Percentiles rank a stretch among this genome's conserved stretches.
These are phyloP conservation scores for Akanthomyces dipterigenus DNA, from an alignment of 2,329 filamentous ascomycete genomes.

Conservation along the genomic window DNA sequence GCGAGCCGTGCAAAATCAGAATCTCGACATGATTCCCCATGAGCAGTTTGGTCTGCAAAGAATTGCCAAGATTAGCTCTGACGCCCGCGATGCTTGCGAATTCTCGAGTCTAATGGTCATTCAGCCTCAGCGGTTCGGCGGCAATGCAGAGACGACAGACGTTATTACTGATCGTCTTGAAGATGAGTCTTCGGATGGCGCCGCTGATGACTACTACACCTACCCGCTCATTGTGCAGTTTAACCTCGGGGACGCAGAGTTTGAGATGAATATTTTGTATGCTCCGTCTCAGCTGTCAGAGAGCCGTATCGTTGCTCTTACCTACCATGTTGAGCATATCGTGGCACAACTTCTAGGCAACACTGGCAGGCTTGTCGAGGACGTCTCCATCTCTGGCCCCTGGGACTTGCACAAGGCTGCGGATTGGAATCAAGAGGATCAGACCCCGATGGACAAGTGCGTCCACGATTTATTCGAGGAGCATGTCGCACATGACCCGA, in stretches of 20 bases:
- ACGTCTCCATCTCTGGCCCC: not conserved
- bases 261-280: not conserved
- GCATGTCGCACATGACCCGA: not conserved
- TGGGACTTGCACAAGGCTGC: not conserved
- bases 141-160: not conserved
- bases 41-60: conserved; percentile 20
- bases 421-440: not conserved
- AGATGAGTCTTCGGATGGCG: not conserved
- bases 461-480: not conserved
- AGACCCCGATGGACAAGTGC: not conserved
- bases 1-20: conserved; percentile 11
- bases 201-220: not conserved
- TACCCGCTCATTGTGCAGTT: not conserved
- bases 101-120: conserved; percentile 17
- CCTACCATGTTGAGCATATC: not conserved
- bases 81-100: conserved; percentile 13
- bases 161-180: not conserved
- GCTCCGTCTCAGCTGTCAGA: not conserved
- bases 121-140: conserved; percentile 5
- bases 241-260: not conserved
- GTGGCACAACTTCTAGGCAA: not conserved
- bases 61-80: conserved; percentile 14
- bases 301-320: not conserved
- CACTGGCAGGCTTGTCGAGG: not conserved
- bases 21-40: conserved; percentile 13